Conservation (phyloP, 2,329 filamentous ascomycete species). For the Fusarium liriodendri region DNA sequence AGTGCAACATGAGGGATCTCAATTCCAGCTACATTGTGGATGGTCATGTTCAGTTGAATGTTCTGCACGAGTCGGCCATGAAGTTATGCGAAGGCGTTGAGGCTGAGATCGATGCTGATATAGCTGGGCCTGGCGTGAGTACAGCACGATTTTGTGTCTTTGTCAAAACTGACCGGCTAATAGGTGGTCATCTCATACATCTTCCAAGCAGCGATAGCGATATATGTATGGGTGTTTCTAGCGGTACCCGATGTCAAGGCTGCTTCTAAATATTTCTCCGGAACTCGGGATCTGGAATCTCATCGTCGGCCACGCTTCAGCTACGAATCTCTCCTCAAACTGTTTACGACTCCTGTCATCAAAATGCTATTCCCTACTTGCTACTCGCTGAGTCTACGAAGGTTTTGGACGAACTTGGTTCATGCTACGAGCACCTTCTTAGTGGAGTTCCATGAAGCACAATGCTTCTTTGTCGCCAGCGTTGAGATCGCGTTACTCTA, state of each 20-base stretch:
- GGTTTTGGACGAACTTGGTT: neutral
- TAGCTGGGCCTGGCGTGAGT: constrained; percentile 25
- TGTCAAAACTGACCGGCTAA: neutral
- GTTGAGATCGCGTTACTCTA: constrained; percentile 8
- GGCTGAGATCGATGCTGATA: constrained; percentile 13
- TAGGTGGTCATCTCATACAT: constrained; percentile 25
- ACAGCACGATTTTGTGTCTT: rapidly evolving
- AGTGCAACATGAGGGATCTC: neutral
- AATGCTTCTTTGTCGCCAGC: constrained; percentile 19
- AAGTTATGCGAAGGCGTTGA: constrained; percentile 2
- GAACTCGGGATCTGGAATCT: too few species aligned
- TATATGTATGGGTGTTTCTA: constrained; percentile 14
- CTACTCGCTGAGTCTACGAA: neutral
- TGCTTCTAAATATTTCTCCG: too few species aligned
- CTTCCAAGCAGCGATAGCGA: constrained; percentile 10
- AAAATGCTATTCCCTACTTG: neutral
- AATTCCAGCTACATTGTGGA: neutral
- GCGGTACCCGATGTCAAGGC: neutral
- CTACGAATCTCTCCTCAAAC: too few species aligned
- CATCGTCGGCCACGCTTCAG: too few species aligned
- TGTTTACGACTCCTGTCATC: rapidly evolving
- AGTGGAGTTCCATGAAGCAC: constrained; percentile 25
- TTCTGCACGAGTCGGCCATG: neutral
- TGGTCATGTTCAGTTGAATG: neutral
- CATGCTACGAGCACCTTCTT: constrained; percentile 16